phyloP scores from a whole-genome alignment of 192 early-diverging fungal species.

The Podila clonocystis region DNA sequence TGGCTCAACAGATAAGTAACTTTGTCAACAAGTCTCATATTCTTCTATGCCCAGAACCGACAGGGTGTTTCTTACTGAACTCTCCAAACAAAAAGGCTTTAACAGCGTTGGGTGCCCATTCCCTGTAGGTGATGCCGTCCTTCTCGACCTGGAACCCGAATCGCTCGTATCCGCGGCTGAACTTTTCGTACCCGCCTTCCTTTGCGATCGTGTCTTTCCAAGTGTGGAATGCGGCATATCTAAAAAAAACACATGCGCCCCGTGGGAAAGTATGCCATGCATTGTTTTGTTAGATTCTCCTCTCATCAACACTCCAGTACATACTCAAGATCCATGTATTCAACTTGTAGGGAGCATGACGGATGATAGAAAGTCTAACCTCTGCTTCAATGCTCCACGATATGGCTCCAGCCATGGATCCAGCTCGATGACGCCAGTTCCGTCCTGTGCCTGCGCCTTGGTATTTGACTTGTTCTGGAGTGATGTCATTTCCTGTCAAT shows the following conservation, averaged over 20 bases:
- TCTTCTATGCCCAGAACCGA: not conserved
- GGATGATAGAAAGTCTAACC: slow-evolving; percentile 49
- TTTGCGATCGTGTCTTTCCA: slow-evolving; percentile 77
- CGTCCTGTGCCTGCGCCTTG: slow-evolving; percentile 50
- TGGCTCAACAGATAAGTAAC: no score
- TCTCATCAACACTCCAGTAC: no score
- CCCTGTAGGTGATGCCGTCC: slow-evolving; percentile 84
- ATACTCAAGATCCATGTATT: no score
- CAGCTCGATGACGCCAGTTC: slow-evolving; percentile 70
- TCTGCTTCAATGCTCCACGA: slow-evolving; percentile 63
- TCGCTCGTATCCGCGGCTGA: slow-evolving; percentile 81
- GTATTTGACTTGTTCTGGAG: not conserved
- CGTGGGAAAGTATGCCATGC: not conserved
- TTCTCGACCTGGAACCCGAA: slow-evolving; percentile 83
- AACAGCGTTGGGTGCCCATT: slow-evolving; percentile 92
- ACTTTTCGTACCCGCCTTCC: slow-evolving; percentile 87
- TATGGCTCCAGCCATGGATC: slow-evolving; percentile 88
- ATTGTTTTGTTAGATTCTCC: no score
- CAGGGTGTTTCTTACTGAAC: slow-evolving; percentile 76
- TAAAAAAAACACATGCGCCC: not conserved
- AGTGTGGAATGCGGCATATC: slow-evolving; percentile 69
- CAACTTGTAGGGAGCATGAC: no score
- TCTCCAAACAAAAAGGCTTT: slow-evolving; percentile 89
- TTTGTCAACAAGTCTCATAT: slow-evolving; percentile 1
- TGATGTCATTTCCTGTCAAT: not conserved